Conservation (phyloP, 192 early-diverging fungal genomes). For the Gorgonomyces haynaldii region DNA sequence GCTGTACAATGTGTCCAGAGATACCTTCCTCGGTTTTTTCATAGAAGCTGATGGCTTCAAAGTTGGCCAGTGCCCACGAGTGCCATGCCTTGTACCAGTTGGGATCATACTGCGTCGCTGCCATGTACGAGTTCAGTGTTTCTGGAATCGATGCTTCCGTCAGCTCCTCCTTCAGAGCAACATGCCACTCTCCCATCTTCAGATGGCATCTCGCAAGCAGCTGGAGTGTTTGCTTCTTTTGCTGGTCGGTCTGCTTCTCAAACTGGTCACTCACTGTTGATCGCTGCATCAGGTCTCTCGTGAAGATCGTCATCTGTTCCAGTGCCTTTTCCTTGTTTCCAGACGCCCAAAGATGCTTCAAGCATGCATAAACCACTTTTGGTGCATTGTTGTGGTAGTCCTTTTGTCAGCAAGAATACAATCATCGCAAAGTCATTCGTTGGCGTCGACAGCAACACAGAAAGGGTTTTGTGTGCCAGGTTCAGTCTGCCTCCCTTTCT, state of each 20-base stretch:
- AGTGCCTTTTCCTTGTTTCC: conserved; percentile 56
- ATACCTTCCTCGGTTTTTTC: conserved; percentile 46
- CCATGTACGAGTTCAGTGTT: conserved; percentile 68
- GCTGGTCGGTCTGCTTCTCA: conserved; percentile 23
- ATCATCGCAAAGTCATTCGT: conserved; percentile 33
- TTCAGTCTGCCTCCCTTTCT: conserved; percentile 76
- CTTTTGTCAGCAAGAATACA: conserved; percentile 9
- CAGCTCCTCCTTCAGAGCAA: conserved; percentile 41
- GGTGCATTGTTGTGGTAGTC: conserved; percentile 42
- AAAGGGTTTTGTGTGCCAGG: conserved; percentile 68
- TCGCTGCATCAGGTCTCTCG: conserved; percentile 45
- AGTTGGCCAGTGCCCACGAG: conserved; percentile 86
- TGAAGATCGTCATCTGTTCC: conserved; percentile 66
- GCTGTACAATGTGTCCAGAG: conserved; percentile 32
- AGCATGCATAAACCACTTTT: conserved; percentile 75
- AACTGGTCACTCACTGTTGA: no score
- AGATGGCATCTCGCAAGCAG: conserved; percentile 64
- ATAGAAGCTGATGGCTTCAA: conserved; percentile 71
- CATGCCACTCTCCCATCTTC: conserved; percentile 92
- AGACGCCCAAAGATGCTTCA: conserved; percentile 83
- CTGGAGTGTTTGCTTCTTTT: conserved; percentile 22
- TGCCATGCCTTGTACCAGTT: conserved; percentile 99
- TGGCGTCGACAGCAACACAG: conserved; percentile 53
- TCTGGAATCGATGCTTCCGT: conserved; percentile 48
- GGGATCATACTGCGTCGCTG: conserved; percentile 78